phyloP scores from a whole-genome alignment of 768 basidiomycete species.

The Lentinula edodes region DNA sequence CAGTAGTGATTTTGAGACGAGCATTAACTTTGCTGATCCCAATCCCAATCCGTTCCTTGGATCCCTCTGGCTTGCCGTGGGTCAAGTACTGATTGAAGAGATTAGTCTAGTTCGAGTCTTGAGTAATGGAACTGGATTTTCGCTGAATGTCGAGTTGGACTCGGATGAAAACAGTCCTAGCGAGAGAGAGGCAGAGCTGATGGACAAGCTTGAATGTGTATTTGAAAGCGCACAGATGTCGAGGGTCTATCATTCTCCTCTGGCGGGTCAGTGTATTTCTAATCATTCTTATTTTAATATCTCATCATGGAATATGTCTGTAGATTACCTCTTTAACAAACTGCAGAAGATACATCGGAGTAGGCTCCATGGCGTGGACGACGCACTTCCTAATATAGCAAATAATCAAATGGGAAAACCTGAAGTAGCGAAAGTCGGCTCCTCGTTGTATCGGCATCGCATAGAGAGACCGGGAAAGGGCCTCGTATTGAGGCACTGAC shows the following conservation, averaged over 20 bases:
- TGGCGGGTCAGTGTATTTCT: neutral
- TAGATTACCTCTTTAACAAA: neutral
- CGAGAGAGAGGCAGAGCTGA: neutral
- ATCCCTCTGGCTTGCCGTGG: neutral
- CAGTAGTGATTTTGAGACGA: no score
- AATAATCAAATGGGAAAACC: no score
- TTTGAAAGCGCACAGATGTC: neutral
- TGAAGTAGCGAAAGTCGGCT: no score
- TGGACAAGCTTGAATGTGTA: neutral
- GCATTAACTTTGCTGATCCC: neutral
- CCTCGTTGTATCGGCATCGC: no score
- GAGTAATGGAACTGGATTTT: neutral
- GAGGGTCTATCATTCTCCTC: neutral
- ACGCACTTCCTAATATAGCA: no score
- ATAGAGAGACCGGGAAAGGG: no score
- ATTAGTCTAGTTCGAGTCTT: neutral
- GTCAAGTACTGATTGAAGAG: conserved; percentile 1
- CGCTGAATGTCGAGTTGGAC: neutral
- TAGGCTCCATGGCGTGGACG: neutral
- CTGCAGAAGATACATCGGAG: neutral
- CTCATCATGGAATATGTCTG: neutral
- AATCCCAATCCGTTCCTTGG: conserved; percentile 6
- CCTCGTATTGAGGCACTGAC: no score
- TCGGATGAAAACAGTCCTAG: neutral
- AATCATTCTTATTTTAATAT: neutral